Evolutionary conservation across 2,329 filamentous ascomycete species (phyloP), one percentile per base, ranked within the genome.

Genomic region (Scleromitrula shiraiana): DNA sequence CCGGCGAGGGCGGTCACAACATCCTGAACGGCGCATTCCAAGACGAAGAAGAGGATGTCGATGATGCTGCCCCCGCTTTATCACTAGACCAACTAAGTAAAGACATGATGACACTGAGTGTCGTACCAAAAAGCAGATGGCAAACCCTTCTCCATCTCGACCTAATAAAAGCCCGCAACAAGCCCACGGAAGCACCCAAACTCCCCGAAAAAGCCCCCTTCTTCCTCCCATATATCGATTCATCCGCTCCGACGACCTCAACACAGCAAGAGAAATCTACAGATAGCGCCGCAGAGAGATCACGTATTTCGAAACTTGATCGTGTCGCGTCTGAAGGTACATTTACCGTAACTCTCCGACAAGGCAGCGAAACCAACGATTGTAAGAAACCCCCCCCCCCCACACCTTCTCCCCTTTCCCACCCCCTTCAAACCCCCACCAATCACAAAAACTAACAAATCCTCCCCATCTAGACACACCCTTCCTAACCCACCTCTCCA

Each of bases 121-220:
- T 97, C 42, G 83, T 97, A 4, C 94, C 93, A 9, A 89, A 86
- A 65, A 88, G 85, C 53, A 80, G 85, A 59, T 98, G 93, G 93
- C 91, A 97, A 67, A 96, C 89, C 1, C 73, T 98, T 12, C 73
- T 98, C 23, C 88, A 98, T 65, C 76, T 98, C 2, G 93, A 98
- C 62, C 71, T 89, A 22, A 95, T 98, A 64, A 86, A 70, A 69
- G 80, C 89, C 67, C 85, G 93, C 52, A 98, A 98, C 68, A 95
- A 93, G 67, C 93, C 94, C 0, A 90, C 82, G 56, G 89, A 96
- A 65, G 80, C 90, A 0, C 90, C 90, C 14, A 96, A 96, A 68
- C 78, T 82, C 6, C 93, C 93, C 0, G 88, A 96, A 64, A 95
- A 94, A 62, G 91, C 91, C 0, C 94, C 93, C 0, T 97, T 97